Evolutionary conservation across 2,329 filamentous ascomycete genomes (phyloP), one percentile per base, ranked within the genome.

Genomic region (Ciborinia camelliae): DNA sequence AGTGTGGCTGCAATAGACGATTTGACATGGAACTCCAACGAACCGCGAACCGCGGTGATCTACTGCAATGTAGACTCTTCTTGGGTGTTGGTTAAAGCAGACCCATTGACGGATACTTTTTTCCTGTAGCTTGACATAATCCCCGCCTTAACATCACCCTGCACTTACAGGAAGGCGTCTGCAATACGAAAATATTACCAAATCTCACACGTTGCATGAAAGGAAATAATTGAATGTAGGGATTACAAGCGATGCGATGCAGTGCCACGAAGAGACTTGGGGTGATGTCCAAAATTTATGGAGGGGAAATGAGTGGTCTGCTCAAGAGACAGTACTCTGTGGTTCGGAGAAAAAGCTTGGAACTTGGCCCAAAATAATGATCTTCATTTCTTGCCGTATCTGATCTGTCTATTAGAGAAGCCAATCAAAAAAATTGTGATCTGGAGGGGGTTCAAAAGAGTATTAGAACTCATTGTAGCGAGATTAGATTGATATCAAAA

Each of bases 161-260:
- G 61, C 41, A 63, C 61, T 63, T 32, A 58, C 61, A 63, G 52
- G 61, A 63, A 63, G 41, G 61, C 61, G 61, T 63, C 52, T 58
- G 61, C 61, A 58, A 58, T 39, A 63, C 52, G 52, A 63, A 48
- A 63, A 63, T 59, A 28, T 37, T 39, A 59, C 30, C 41, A n/a
- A 6, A 35, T 35, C 43, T 28, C 45, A 47, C 32, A 47, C 26
- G 23, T 26, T 47, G 55, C 41, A 47, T 59, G 43, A 47, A 54
- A 39, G 26, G 37, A 54, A 48, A 58, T 23, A 58, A 58, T 50
- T 58, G 61, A 39, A 12, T 51, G 52, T 59, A 47, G 52, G 61
- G 30, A 48, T 63, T n/a, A 58, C 45, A 50, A 58, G 37, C 39
- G 58, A 63, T 63, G 41, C 61, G 30, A 41, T 58, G 32, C 35